phyloP scores from a whole-genome alignment of 2,329 filamentous ascomycete genomes.

The Tolypocladium sp. region DNA sequence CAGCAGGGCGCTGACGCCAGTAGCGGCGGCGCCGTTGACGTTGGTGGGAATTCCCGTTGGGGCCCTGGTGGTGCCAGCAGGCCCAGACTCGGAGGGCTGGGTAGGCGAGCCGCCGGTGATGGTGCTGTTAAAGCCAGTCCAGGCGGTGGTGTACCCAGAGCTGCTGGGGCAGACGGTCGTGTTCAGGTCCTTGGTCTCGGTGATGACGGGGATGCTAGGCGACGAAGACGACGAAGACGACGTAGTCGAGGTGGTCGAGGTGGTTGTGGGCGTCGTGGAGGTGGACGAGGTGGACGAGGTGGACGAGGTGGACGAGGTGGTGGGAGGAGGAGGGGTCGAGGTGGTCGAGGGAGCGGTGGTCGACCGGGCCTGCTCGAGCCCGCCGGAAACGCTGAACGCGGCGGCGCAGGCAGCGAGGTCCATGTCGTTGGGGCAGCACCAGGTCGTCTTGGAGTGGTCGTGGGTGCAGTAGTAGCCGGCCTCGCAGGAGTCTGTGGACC shows the following conservation, averaged over 20 bases:
- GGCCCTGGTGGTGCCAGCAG: slow-evolving; percentile 5
- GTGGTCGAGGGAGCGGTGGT: slow-evolving; percentile 17
- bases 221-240: slow-evolving; percentile 15
- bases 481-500: slow-evolving; percentile 45
- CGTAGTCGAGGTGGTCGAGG: slow-evolving; percentile 19
- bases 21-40: slow-evolving; percentile 18
- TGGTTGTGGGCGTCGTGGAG: slow-evolving; percentile 6
- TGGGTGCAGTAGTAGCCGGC: slow-evolving; percentile 54
- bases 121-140: slow-evolving; percentile 23
- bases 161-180: slow-evolving; percentile 15
- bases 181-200: slow-evolving; percentile 12
- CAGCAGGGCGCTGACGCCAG: slow-evolving; percentile 25
- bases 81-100: slow-evolving; percentile 9
- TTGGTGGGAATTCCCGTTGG: slow-evolving; percentile 11
- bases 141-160: slow-evolving; percentile 17
- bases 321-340: slow-evolving; percentile 7
- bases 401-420: slow-evolving; percentile 45
- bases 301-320: slow-evolving; percentile 17
- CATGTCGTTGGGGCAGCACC: slow-evolving; percentile 52
- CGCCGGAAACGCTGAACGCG: slow-evolving; percentile 38
- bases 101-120: slow-evolving; percentile 14
- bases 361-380: slow-evolving; percentile 29
- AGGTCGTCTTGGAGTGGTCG: slow-evolving; percentile 38
- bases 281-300: slow-evolving; percentile 18
- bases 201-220: slow-evolving; percentile 11